Conservation (phyloP, 441 rosid genomes). For the Sinapis alba region DNA sequence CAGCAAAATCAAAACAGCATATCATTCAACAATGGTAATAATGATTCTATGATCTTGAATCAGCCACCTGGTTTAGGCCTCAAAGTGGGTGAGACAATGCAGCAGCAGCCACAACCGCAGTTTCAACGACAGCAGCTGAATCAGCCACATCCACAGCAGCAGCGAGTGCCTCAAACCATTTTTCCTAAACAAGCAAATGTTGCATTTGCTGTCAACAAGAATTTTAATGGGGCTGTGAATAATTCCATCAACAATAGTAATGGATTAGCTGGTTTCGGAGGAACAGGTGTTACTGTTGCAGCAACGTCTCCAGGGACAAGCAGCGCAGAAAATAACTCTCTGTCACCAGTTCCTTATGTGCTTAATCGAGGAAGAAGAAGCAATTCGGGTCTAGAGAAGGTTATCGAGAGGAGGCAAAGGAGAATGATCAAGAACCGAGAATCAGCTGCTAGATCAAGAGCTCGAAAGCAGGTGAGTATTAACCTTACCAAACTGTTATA, state of each 20-base stretch:
- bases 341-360: constrained; percentile 64
- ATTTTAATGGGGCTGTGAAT: constrained; percentile 27
- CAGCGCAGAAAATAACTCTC: constrained; percentile 48
- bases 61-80: constrained; percentile 54
- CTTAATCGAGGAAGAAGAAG: constrained; percentile 62
- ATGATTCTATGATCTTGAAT: constrained; percentile 40
- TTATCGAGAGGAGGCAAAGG: constrained; percentile 75
- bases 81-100: constrained; percentile 49
- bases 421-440: constrained; percentile 85
- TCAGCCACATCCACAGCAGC: constrained; percentile 39
- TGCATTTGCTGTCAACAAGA: constrained; percentile 45
- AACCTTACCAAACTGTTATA: constrained; percentile 3
- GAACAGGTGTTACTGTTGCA: constrained; percentile 38
- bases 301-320: constrained; percentile 46
- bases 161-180: constrained; percentile 51
- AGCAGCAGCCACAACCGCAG: constrained; percentile 46
- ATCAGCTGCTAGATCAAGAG: constrained; percentile 83
- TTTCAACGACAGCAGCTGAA: constrained; percentile 27
- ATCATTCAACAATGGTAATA: constrained; percentile 43
- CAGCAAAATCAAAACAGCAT: constrained; percentile 48
- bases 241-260: constrained; percentile 29
- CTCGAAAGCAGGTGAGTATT: constrained; percentile 70
- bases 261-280: constrained; percentile 30
- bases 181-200: constrained; percentile 61
- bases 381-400: constrained; percentile 62